Base-by-base conservation (phyloP, 306 rosid genomes). In the Sesbania bispinosa region DNA sequence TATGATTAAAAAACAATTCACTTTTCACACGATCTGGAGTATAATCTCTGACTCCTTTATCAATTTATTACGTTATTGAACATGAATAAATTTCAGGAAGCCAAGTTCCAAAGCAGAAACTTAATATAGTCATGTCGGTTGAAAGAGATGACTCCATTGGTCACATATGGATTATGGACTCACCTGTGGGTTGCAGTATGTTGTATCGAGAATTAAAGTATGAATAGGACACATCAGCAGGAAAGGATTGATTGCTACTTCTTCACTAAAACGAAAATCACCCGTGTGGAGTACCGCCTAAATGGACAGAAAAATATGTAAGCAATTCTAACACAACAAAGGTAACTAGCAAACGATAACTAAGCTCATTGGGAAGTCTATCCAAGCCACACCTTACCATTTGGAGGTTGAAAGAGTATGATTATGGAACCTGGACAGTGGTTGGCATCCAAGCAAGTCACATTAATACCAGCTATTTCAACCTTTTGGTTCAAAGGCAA, bases 381-480 rank as follows among this genome's bases (percentile, higher is more conserved):
- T 80, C 67, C 26, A 80, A 64, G 79, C 74, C 92, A 47, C 86
- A 93, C 98, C 98, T 93, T 87, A 83, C 92, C 85, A 57, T 78
- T 84, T 2, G 96, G 94, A 63, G 97, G 98, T 79, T 93, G 92
- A 82, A 93, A 93, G 75, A 93, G 94, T 77, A 90, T 75, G 59
- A 90, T 83, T 74, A 93, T 71, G 27, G 97, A 85, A 81, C 98
- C 98, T 57, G 96, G 97, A 69, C 97, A 93, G 72, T 93, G 98
- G 76, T 90, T 93, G 81, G 98, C 98, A 83, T 93, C 98, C 86
- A 90, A 81, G 83, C 88, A 93, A 77, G 94, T 93, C 81, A 93
- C 94, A 43, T 79, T 84, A 74, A 86, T 55, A 52, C 97, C 97
- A 4, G 83, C 83, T 81, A 93, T 84, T 71, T 82, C 87, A 57